Conservation (phyloP, 2,329 filamentous ascomycete species). For the Trichoderma asperellum region DNA sequence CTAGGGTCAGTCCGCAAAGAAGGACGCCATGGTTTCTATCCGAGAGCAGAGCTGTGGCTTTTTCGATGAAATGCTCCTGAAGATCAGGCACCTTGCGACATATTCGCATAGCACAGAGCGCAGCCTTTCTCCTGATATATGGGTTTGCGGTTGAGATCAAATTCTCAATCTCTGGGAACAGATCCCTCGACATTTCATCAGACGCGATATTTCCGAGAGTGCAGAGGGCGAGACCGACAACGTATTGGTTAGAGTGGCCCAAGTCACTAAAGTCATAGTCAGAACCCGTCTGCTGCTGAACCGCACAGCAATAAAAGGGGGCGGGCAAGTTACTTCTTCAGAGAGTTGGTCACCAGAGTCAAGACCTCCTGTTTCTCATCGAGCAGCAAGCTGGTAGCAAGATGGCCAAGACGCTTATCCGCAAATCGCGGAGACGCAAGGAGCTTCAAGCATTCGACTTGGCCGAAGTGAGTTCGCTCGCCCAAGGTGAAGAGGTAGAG, state of each 20-base stretch:
- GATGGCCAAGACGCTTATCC: constrained; percentile 93
- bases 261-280: constrained; percentile 69
- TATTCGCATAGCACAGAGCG: constrained; percentile 98
- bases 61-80: constrained; percentile 96
- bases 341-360: constrained; percentile 94
- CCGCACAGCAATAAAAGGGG: neutral
- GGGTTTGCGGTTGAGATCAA: constrained; percentile 92
- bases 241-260: constrained; percentile 96
- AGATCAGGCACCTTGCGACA: constrained; percentile 97
- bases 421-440: constrained; percentile 96
- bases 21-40: constrained; percentile 96
- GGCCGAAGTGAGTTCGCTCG: constrained; percentile 96
- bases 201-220: constrained; percentile 98
- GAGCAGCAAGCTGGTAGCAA: constrained; percentile 92
- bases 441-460: constrained; percentile 98
- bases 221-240: constrained; percentile 93
- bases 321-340: constrained; percentile 76
- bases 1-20: constrained; percentile 87
- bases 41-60: constrained; percentile 82
- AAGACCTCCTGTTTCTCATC: constrained; percentile 99
- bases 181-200: constrained; percentile 95
- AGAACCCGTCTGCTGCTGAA: neutral
- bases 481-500: constrained; percentile 97
- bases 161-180: constrained; percentile 94
- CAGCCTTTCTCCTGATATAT: constrained; percentile 97